Evolutionary conservation across 306 rosid genomes (phyloP).

Genomic region (Calophaca sinica): DNA sequence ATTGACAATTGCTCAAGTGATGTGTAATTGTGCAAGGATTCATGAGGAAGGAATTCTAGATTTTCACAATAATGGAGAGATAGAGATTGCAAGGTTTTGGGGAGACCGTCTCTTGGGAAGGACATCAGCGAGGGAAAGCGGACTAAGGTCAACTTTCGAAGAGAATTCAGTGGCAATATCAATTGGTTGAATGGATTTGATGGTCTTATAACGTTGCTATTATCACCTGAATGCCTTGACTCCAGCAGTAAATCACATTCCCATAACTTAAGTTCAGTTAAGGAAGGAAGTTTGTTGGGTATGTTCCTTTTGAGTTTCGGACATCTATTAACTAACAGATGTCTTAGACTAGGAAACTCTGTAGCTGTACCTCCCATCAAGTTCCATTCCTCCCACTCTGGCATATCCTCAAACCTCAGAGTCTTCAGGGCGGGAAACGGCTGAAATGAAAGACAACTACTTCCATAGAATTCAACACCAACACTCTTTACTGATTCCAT

Average conservation of each 20-base stretch:
- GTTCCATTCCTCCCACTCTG: slow-evolving; percentile 37
- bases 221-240: not conserved
- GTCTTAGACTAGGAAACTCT: slow-evolving; percentile 10
- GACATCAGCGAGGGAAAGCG: slow-evolving; percentile 22
- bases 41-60: slow-evolving; percentile 18
- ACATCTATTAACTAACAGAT: not conserved
- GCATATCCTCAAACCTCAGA: slow-evolving; percentile 14
- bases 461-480: slow-evolving; percentile 37
- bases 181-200: not conserved
- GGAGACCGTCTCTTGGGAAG: slow-evolving; percentile 35
- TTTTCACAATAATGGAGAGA: not conserved
- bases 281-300: slow-evolving; percentile 24
- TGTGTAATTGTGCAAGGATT: slow-evolving; percentile 21
- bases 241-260: not conserved
- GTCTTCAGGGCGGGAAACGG: slow-evolving; percentile 21
- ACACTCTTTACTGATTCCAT: not conserved
- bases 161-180: not conserved
- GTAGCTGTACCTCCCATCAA: not conserved
- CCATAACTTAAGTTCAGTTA: slow-evolving; percentile 1
- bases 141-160: not conserved
- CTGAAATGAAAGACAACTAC: slow-evolving; percentile 22
- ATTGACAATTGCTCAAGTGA: slow-evolving; percentile 10
- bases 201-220: not conserved
- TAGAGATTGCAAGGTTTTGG: slow-evolving; percentile 10
- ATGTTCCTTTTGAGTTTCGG: slow-evolving; percentile 40